Conservation (phyloP, 768 basidiomycete genomes). For the Leccinum boreale region DNA sequence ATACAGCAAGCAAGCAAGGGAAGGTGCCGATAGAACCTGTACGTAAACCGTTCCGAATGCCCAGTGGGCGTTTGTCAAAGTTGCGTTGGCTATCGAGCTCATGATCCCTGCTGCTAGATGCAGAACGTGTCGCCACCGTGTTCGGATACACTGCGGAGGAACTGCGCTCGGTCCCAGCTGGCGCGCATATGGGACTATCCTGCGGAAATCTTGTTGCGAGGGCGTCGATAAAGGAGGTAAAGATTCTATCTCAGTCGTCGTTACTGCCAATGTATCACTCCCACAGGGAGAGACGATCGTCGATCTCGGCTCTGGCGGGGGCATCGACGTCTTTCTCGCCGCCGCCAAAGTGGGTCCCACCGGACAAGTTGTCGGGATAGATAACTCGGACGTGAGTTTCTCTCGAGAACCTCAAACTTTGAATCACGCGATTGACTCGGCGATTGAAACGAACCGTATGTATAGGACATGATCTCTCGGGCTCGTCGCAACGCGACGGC, state of each 20-base stretch:
- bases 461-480: conserved; percentile 48
- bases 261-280: not conserved
- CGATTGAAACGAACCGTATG: not conserved
- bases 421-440: not conserved
- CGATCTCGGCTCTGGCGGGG: conserved; percentile 57
- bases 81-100: not conserved
- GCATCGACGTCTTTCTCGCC: conserved; percentile 54
- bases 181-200: conserved; percentile 47
- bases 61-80: not conserved
- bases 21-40: conserved; percentile 11
- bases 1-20: conserved; percentile 9
- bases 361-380: conserved; percentile 54
- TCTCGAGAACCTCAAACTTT: not conserved
- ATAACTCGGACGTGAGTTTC: conserved; percentile 43
- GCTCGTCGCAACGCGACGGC: conserved; percentile 45
- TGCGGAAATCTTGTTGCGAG: conserved; percentile 52
- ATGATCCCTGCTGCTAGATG: conserved; percentile 2
- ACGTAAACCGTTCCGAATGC: not conserved
- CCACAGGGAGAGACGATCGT: conserved; percentile 52
- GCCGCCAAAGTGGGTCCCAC: conserved; percentile 45
- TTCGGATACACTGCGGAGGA: conserved; percentile 49
- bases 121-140: conserved; percentile 22
- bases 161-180: conserved; percentile 40
- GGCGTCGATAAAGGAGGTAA: conserved; percentile 46
- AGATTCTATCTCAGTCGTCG: not conserved